Percentiles rank a stretch among this genome's conserved stretches.
phyloP scores from a whole-genome alignment of 2,329 filamentous ascomycete species.

The Macrophomina tecta region DNA sequence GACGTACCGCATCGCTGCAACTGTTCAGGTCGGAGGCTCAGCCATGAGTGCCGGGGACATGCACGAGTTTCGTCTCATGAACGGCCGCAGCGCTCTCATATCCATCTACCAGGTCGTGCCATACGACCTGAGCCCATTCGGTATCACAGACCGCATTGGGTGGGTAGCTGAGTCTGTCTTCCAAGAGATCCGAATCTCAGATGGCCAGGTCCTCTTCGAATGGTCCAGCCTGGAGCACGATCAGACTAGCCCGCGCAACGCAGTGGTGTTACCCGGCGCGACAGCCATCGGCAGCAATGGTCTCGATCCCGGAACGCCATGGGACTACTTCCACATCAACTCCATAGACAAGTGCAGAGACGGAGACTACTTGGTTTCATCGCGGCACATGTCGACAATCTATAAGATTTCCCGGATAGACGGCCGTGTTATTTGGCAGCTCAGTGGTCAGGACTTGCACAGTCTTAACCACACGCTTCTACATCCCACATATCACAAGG shows the following conservation, averaged over 20 bases:
- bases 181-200: constrained; percentile 51
- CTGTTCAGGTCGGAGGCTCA: background rate
- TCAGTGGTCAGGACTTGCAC: constrained; percentile 38
- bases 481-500: constrained; percentile 58
- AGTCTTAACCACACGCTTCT: background rate
- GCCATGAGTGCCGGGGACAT: constrained; percentile 39
- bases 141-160: constrained; percentile 40
- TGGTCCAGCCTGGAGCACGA: constrained; percentile 49
- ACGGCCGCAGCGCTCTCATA: constrained; percentile 50
- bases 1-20: background rate
- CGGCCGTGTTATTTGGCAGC: constrained; percentile 40
- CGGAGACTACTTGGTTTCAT: constrained; percentile 39
- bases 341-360: constrained; percentile 46
- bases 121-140: constrained; percentile 47
- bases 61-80: constrained; percentile 54
- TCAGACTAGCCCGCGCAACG: constrained; percentile 35
- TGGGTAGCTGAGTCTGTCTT: constrained; percentile 53
- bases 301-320: constrained; percentile 49
- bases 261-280: constrained; percentile 35
- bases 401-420: constrained; percentile 36
- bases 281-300: constrained; percentile 41
- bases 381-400: constrained; percentile 35
- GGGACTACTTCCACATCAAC: constrained; percentile 50
- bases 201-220: constrained; percentile 47
- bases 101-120: constrained; percentile 47